These are phyloP conservation scores for Pycnococcus provasolii DNA, from an alignment of 139 green algal genomes.

Conservation along the genomic window DNA sequence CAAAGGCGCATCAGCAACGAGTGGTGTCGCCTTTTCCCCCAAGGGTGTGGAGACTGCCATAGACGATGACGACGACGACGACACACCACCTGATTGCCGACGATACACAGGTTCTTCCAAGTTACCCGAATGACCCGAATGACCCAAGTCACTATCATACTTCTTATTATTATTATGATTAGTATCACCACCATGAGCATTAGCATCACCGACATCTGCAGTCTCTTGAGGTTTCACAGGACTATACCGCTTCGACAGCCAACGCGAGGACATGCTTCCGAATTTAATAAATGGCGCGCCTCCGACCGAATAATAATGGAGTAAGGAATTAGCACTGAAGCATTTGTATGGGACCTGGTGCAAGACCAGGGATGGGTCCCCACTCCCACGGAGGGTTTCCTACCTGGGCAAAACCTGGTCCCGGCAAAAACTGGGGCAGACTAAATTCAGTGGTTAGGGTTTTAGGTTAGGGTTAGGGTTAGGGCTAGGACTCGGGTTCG, in stretches of 20 bases:
- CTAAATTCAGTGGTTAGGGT: too few species aligned
- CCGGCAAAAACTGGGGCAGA: too few species aligned
- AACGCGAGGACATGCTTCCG: background rate
- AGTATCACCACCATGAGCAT: slow-evolving; percentile 28
- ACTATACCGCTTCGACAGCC: slow-evolving; percentile 7
- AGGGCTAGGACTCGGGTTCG: too few species aligned
- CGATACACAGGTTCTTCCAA: background rate
- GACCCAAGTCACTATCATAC: slow-evolving; percentile 25
- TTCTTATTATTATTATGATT: slow-evolving; percentile 30
- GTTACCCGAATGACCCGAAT: slow-evolving; percentile 23
- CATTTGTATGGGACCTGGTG: too few species aligned
- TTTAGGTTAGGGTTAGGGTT: too few species aligned
- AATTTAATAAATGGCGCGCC: background rate
- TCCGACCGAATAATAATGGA: too few species aligned
- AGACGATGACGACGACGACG: slow-evolving; percentile 2
- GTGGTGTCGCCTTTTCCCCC: background rate
- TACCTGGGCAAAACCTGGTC: too few species aligned
- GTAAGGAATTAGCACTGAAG: too few species aligned
- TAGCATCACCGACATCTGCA: too few species aligned
- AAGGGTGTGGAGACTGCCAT: background rate
- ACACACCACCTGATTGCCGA: too few species aligned
- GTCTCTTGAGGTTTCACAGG: slow-evolving; percentile 18
- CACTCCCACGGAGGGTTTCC: too few species aligned
- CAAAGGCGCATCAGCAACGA: background rate
- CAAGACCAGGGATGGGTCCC: too few species aligned